Evolutionary conservation across 2,329 filamentous ascomycete species (phyloP).

Genomic region (Rhynchosporium secalis): DNA sequence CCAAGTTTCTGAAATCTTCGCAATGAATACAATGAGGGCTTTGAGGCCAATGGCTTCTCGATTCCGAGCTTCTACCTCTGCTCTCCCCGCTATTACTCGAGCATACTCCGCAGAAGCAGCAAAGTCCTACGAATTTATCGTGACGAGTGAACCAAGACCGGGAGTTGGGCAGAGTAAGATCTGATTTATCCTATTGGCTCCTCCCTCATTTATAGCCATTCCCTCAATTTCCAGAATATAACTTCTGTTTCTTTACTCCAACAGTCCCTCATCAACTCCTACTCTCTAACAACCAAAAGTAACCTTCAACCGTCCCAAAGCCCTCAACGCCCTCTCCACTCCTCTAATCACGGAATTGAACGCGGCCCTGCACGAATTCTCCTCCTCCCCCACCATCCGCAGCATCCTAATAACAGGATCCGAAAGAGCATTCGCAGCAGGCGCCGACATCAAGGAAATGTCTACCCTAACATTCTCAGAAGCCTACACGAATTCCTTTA

Average conservation of each 20-base stretch:
- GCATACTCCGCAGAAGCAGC: conserved; percentile 37
- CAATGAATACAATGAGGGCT: conserved; percentile 37
- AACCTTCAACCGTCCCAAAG: conserved; percentile 90
- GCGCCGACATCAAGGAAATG: conserved; percentile 99
- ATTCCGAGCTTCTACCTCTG: conserved; percentile 33
- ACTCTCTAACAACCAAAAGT: conserved; percentile 54
- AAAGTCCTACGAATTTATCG: conserved; percentile 72
- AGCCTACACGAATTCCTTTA: conserved; percentile 89
- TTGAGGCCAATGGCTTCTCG: conserved; percentile 37
- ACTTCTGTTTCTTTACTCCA: background rate
- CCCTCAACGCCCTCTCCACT: conserved; percentile 89
- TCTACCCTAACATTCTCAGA: conserved; percentile 83
- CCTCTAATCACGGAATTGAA: conserved; percentile 91
- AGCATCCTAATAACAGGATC: conserved; percentile 87
- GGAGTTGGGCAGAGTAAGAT: conserved; percentile 71
- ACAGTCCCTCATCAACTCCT: background rate
- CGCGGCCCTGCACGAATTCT: conserved; percentile 69
- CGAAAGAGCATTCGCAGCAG: conserved; percentile 87
- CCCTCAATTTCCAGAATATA: background rate
- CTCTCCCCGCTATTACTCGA: conserved; percentile 36
- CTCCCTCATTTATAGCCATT: conserved; percentile 29
- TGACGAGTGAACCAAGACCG: conserved; percentile 80
- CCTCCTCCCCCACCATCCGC: conserved; percentile 66
- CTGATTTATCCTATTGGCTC: background rate
- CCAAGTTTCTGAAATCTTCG: conserved; percentile 12